These are phyloP conservation scores for Trichophyton verrucosum DNA, from an alignment of 2,329 filamentous ascomycete species.

Conservation along the genomic window DNA sequence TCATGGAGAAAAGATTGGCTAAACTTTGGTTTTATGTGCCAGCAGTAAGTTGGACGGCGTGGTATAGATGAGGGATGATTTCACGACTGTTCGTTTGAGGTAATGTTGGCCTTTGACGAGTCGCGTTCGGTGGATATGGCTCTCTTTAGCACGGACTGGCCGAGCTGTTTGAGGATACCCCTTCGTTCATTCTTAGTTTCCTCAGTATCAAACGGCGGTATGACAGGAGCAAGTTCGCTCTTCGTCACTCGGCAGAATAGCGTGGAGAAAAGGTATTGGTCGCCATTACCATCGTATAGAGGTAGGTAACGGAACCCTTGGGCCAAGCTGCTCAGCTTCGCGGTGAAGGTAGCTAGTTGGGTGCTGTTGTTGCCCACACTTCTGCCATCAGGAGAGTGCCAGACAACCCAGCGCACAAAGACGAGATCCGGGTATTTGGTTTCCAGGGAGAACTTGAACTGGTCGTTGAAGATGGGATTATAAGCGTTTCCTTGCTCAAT, in stretches of 20 bases:
- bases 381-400: conserved; percentile 67
- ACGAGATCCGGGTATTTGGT: conserved; percentile 92
- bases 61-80: background rate
- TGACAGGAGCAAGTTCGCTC: conserved; percentile 37
- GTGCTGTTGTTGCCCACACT: conserved; percentile 51
- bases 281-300: conserved; percentile 74
- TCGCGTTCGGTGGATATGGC: conserved; percentile 30
- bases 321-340: conserved; percentile 78
- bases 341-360: conserved; percentile 77
- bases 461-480: conserved; percentile 75
- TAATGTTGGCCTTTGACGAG: conserved; percentile 14
- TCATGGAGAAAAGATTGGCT: background rate
- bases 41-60: conserved; percentile 4
- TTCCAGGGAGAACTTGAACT: conserved; percentile 66
- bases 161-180: conserved; percentile 32
- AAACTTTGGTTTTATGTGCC: background rate
- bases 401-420: conserved; percentile 86
- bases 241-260: conserved; percentile 80
- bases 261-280: conserved; percentile 89
- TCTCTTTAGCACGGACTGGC: conserved; percentile 35
- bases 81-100: conserved; percentile 1
- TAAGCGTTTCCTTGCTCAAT: conserved; percentile 83
- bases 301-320: conserved; percentile 89
- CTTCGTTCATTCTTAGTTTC: conserved; percentile 30
- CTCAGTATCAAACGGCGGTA: conserved; percentile 24